phyloP scores from a whole-genome alignment of 2,329 filamentous ascomycete genomes.

The Botrytis porri region DNA sequence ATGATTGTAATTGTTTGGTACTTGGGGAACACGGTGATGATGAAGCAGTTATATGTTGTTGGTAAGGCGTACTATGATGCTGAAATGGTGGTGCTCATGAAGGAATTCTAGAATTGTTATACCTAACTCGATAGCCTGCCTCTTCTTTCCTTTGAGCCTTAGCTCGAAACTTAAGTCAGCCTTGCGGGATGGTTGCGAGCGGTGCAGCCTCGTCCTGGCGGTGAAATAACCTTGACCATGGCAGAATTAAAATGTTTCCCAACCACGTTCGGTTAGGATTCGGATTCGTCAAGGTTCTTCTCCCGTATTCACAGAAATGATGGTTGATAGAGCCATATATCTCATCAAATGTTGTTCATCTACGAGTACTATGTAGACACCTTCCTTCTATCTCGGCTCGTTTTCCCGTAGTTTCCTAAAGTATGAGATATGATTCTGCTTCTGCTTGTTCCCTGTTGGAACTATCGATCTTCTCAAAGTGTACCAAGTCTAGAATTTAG shows the following conservation, averaged over 20 bases:
- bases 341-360: background rate
- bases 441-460: background rate
- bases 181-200: background rate
- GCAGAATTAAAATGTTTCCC: background rate
- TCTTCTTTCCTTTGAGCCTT: background rate
- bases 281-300: background rate
- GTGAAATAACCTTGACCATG: background rate
- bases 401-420: background rate
- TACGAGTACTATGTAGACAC: background rate
- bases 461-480: background rate
- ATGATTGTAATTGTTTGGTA: conserved; percentile 38
- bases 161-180: background rate
- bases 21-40: background rate
- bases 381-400: background rate
- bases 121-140: background rate
- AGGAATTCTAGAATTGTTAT: background rate
- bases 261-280: background rate
- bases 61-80: background rate
- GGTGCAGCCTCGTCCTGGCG: background rate
- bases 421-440: background rate
- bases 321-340: background rate
- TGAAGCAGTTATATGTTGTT: background rate
- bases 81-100: background rate
- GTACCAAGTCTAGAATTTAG: background rate
- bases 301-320: background rate